Percentiles rank a stretch among this genome's conserved stretches.
These are phyloP conservation scores for Boletus sensibilis DNA, from an alignment of 768 basidiomycete species.

Conservation along the genomic window DNA sequence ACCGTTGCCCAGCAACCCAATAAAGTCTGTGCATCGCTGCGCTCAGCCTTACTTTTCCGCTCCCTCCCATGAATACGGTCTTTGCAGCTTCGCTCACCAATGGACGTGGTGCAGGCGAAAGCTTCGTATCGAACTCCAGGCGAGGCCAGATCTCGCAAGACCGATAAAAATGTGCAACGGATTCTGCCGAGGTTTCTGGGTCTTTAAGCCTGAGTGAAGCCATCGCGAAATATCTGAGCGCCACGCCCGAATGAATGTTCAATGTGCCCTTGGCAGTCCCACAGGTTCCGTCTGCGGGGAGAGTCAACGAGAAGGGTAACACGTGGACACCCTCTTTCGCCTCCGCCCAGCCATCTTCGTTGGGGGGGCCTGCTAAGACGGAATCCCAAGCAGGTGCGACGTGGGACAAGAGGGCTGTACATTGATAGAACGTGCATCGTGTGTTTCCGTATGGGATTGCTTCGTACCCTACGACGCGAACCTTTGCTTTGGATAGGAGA, in stretches of 20 bases:
- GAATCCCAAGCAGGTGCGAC: constrained; percentile 45
- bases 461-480: constrained; percentile 86
- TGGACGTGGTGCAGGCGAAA: constrained; percentile 60
- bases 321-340: constrained; percentile 66
- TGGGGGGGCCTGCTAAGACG: constrained; percentile 45
- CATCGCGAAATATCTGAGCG: constrained; percentile 78
- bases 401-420: constrained; percentile 52
- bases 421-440: constrained; percentile 83
- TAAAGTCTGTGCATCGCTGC: constrained; percentile 66
- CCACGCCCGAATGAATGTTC: constrained; percentile 53
- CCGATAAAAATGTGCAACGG: constrained; percentile 89
- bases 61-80: constrained; percentile 60
- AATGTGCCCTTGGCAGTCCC: constrained; percentile 61
- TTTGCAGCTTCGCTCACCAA: constrained; percentile 56
- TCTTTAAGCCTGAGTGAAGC: constrained; percentile 78
- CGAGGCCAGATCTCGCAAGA: constrained; percentile 78
- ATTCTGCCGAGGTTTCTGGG: constrained; percentile 52
- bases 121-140: constrained; percentile 56
- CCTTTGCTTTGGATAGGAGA: constrained; percentile 69
- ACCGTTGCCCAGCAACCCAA: constrained; percentile 83
- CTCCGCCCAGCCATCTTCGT: constrained; percentile 60
- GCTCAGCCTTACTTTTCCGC: constrained; percentile 61
- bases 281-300: constrained; percentile 54
- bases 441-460: constrained; percentile 53
- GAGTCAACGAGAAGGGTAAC: constrained; percentile 69